phyloP scores from a whole-genome alignment of 164 flowering plant genomes.

The Akebia trifoliata region DNA sequence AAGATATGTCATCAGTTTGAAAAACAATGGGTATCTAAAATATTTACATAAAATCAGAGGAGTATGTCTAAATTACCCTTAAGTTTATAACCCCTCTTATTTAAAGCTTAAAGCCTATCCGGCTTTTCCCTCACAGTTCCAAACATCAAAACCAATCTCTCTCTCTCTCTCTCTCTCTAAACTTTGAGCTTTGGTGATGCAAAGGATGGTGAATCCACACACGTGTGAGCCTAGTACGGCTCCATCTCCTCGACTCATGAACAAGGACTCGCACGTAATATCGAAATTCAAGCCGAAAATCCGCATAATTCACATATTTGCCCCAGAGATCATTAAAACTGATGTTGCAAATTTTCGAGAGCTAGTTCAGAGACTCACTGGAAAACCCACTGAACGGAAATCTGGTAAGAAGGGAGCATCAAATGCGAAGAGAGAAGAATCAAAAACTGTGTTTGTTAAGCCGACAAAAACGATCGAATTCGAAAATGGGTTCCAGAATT shows the following conservation, averaged over 20 bases:
- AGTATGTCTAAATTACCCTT: background rate
- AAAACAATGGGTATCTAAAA: too few relatives aligned
- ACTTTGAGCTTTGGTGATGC: conserved; percentile 22
- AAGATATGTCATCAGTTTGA: too few relatives aligned
- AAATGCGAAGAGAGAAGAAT: conserved; percentile 10
- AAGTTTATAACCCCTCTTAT: background rate
- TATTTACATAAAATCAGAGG: background rate
- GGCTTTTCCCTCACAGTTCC: conserved; percentile 2
- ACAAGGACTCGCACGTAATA: conserved; percentile 50
- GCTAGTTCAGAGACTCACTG: conserved; percentile 83
- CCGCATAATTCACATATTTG: conserved; percentile 80
- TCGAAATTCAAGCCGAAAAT: conserved; percentile 66
- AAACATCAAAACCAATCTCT: conserved; percentile 17
- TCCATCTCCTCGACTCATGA: conserved; percentile 35
- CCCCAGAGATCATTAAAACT: conserved; percentile 92
- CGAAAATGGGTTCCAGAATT: conserved; percentile 16
- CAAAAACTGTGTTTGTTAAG: background rate
- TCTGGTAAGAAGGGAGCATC: conserved; percentile 16
- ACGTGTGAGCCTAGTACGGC: conserved; percentile 12
- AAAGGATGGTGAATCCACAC: conserved; percentile 21
- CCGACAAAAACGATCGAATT: conserved; percentile 16
- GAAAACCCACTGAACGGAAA: conserved; percentile 44
- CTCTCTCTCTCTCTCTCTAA: conserved; percentile 16
- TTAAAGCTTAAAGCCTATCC: background rate
- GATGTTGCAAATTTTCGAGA: conserved; percentile 76